Evolutionary conservation across 129 eudicot species (phyloP), one percentile per base, ranked within the genome.

Genomic region (Flaveria brownii): DNA sequence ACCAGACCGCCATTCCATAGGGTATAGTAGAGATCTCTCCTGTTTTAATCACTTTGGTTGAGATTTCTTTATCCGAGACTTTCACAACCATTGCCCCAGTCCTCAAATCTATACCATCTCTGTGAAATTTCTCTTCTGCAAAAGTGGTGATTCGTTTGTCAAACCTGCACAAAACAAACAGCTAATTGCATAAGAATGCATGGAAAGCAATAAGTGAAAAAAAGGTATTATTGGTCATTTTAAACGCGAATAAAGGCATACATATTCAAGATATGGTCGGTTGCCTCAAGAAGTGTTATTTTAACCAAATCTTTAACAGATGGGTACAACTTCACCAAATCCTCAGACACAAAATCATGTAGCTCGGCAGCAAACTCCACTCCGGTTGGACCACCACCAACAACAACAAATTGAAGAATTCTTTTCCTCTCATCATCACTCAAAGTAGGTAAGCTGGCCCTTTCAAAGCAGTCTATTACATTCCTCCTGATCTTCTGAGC

Each of bases 301-400:
- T 87, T 89, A 25, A 87, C 97, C 60, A 88, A 84, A 76, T 87
- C 87, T 84, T 89, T 92, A 22, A 84, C 89, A 28, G 85, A 74
- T 28, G 97, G 97, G 70, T 92, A 92, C 72, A 92, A 57, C 76
- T 83, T 92, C 39, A 87, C 88, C 68, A 92, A 68, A 84, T 92
- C 97, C 80, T 89, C 97, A 17, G 86, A 87, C 75, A 92, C 85
- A 75, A 82, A 92, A 81, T 92, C 97, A 77, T 92, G 97, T 78
- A 92, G 96, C 75, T 89, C 96, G 22, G 97, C 97, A 9, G 97
- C 96, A 84, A 92, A 92, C 86, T 92, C 97, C 33, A 92, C 97
- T 68, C 97, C 97, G 7, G 96, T 89, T 56, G 97, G 97, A 25
- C 97, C 97, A 28, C 97, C 97, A 76, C 97, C 97, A 70, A 92